phyloP scores from a whole-genome alignment of 169 alveolate genomes.

The Babesia gibsoni region DNA sequence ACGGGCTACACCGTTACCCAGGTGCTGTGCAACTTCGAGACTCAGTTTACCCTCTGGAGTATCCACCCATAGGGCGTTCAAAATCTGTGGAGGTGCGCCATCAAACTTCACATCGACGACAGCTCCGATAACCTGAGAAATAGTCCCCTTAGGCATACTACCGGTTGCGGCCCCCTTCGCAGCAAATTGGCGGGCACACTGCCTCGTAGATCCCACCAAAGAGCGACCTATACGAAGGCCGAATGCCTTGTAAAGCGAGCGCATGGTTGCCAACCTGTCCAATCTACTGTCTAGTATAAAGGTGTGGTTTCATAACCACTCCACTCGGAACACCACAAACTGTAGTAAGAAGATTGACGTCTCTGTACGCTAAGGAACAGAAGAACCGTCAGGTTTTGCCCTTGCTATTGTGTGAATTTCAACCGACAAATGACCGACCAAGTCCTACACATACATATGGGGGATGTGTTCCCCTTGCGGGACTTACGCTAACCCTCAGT shows the following conservation, averaged over 20 bases:
- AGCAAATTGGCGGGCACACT: neutral
- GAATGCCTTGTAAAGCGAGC: neutral
- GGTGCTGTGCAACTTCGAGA: slow-evolving; percentile 95
- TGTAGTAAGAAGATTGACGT: too few relatives aligned
- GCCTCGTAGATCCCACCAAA: neutral
- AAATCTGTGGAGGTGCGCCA: slow-evolving; percentile 91
- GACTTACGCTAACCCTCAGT: too few relatives aligned
- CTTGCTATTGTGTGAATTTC: too few relatives aligned
- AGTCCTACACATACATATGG: too few relatives aligned
- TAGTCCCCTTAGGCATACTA: slow-evolving; percentile 74
- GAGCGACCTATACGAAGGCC: slow-evolving; percentile 19
- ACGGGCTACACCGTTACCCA: slow-evolving; percentile 88
- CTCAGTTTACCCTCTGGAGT: slow-evolving; percentile 82
- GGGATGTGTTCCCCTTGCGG: too few relatives aligned
- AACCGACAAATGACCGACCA: too few relatives aligned
- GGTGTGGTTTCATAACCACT: too few relatives aligned
- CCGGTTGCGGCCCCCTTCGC: slow-evolving; percentile 31
- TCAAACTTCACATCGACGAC: slow-evolving; percentile 96
- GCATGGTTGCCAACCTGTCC: slow-evolving; percentile 8
- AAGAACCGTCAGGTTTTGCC: too few relatives aligned
- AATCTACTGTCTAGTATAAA: too few relatives aligned
- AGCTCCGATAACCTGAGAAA: slow-evolving; percentile 96
- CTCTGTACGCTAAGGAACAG: too few relatives aligned
- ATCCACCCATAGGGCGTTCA: slow-evolving; percentile 92
- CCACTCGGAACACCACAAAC: too few relatives aligned